Percentiles rank a stretch among this genome's conserved stretches.
Evolutionary conservation across 768 basidiomycete species (phyloP).

Genomic region (Pulveroboletus sp.): DNA sequence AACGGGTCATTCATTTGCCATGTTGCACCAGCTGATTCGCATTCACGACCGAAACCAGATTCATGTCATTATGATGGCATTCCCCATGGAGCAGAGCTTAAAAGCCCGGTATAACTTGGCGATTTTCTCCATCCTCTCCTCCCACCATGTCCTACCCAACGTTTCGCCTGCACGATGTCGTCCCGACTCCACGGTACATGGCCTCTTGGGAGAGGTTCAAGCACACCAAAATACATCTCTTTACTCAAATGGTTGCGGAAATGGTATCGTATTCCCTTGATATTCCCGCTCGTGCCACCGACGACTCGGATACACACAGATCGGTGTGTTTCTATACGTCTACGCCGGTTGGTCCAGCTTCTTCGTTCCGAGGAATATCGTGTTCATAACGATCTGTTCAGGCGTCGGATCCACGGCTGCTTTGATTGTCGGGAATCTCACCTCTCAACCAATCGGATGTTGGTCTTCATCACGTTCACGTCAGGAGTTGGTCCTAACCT

Average conservation of each 20-base stretch:
- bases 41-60: not conserved
- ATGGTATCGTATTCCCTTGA: conserved; percentile 34
- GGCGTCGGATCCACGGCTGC: conserved; percentile 56
- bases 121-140: not conserved
- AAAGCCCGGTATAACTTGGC: conserved; percentile 2
- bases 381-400: conserved; percentile 12
- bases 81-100: not conserved
- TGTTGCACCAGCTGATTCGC: conserved; percentile 3
- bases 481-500: not conserved
- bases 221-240: conserved; percentile 47
- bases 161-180: conserved; percentile 43
- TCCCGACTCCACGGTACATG: conserved; percentile 38
- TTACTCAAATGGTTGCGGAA: conserved; percentile 62
- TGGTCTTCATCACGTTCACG: conserved; percentile 21
- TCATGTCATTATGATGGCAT: not conserved
- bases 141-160: conserved; percentile 23
- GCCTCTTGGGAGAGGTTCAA: conserved; percentile 49
- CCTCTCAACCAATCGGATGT: conserved; percentile 48
- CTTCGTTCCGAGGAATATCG: not conserved
- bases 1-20: conserved; percentile 2
- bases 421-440: conserved; percentile 46
- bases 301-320: conserved; percentile 28
- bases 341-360: conserved; percentile 41
- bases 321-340: conserved; percentile 62
- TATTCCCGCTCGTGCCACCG: not conserved